Conservation (phyloP, 192 early-diverging fungal species). For the Backusella tuberculispora region DNA sequence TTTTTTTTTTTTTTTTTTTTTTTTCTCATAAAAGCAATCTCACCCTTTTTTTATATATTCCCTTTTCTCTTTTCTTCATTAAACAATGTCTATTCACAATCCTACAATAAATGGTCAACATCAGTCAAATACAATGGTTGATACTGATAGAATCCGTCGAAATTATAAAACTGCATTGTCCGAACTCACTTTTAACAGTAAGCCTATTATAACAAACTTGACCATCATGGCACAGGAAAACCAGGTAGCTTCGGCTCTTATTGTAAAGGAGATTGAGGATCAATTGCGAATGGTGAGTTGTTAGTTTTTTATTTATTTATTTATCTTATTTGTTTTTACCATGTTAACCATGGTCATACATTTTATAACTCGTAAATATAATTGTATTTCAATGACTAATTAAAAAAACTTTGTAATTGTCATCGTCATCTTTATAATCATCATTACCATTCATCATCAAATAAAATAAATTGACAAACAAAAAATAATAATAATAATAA, state of each 20-base stretch:
- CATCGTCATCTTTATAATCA: neutral
- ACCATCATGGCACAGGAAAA: conserved; percentile 86
- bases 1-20: no score
- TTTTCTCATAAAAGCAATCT: neutral
- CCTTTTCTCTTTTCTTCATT: neutral
- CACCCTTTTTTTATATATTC: neutral
- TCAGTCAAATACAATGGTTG: neutral
- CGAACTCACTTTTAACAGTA: conserved; percentile 90
- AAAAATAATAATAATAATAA: conserved; percentile 13
- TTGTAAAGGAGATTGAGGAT: conserved; percentile 79
- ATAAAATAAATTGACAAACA: neutral
- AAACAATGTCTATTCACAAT: conserved; percentile 19
- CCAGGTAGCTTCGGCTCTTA: conserved; percentile 61
- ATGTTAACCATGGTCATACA: no score
- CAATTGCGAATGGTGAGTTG: conserved; percentile 52
- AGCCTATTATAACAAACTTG: conserved; percentile 90
- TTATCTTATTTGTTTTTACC: neutral
- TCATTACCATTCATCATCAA: neutral
- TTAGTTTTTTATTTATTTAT: no score
- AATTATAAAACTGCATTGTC: conserved; percentile 46
- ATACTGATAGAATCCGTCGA: conserved; percentile 33
- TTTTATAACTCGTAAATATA: no score
- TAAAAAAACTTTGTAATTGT: neutral
- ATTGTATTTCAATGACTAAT: no score
- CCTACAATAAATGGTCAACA: conserved; percentile 17